Conservation (phyloP, 495 filamentous ascomycete genomes). For the Beverwykella pulmonaria region DNA sequence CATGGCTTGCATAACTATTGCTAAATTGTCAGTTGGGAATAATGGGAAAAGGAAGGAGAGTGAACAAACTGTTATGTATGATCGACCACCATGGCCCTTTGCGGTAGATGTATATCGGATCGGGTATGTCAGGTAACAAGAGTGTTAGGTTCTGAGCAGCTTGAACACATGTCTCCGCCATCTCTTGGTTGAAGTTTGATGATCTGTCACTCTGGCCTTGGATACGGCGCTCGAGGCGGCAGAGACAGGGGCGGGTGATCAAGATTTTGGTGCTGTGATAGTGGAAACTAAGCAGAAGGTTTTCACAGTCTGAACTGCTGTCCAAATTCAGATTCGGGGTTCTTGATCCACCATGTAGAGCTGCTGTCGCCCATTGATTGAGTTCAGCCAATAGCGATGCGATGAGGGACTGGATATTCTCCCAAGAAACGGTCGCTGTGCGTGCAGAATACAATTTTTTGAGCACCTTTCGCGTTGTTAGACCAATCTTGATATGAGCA, state of each 20-base stretch:
- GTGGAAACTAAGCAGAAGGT: constrained; percentile 2
- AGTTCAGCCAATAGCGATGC: neutral
- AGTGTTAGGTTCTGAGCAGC: neutral
- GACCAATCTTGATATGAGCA: constrained; percentile 1
- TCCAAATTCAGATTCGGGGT: neutral
- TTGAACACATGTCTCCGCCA: constrained; percentile 17
- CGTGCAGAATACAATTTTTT: constrained; percentile 8
- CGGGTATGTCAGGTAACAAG: constrained; percentile 4
- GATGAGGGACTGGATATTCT: constrained; percentile 1
- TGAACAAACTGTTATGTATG: constrained; percentile 25
- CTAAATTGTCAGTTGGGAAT: neutral
- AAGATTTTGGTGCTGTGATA: constrained; percentile 15
- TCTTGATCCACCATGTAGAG: neutral
- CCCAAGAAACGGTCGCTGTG: neutral
- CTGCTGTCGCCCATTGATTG: constrained; percentile 6
- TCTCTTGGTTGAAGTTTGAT: neutral
- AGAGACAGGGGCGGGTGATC: constrained; percentile 17
- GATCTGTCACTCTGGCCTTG: constrained; percentile 2
- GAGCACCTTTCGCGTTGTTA: constrained; percentile 13
- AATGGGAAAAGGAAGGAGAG: neutral
- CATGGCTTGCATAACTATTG: constrained; percentile 32
- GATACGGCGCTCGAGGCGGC: constrained; percentile 8
- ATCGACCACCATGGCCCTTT: constrained; percentile 28
- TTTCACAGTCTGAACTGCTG: neutral
- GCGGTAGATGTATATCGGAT: constrained; percentile 4